A percentile compares a stretch with the other conserved stretches of the same genome.
These are phyloP conservation scores for Cryptococcus amylolentus DNA, from an alignment of 1,284 basidiomycete species.

Conservation along the genomic window DNA sequence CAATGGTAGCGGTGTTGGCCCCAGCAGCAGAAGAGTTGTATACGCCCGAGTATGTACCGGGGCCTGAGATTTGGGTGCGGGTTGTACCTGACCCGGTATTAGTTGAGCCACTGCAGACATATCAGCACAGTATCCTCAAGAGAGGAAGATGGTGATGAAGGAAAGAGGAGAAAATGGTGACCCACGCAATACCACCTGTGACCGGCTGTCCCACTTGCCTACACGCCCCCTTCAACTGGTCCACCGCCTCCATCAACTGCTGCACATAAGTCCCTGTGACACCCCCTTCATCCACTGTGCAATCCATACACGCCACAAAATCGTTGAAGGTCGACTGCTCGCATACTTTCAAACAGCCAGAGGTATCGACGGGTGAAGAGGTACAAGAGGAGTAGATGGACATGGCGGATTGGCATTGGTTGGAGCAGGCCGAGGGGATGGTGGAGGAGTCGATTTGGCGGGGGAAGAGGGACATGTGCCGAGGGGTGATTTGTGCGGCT, in stretches of 20 bases:
- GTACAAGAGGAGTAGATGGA: conserved; percentile 45
- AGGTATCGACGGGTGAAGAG: conserved; percentile 17
- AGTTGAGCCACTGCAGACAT: too few relatives aligned
- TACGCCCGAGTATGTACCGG: too few relatives aligned
- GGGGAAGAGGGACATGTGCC: conserved; percentile 15
- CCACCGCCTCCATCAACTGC: conserved; percentile 20
- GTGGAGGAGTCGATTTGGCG: conserved; percentile 23
- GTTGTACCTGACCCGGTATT: too few relatives aligned
- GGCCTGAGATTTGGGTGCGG: too few relatives aligned
- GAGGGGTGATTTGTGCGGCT: conserved; percentile 14
- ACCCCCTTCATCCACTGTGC: conserved; percentile 20
- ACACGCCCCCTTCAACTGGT: conserved; percentile 23
- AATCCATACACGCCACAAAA: conserved; percentile 24
- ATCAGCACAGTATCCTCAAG: too few relatives aligned
- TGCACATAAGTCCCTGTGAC: conserved; percentile 15
- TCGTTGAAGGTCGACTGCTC: conserved; percentile 21
- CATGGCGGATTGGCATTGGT: conserved; percentile 18
- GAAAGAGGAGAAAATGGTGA: neutral
- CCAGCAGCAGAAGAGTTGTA: too few relatives aligned
- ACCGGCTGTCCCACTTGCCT: conserved; percentile 20
- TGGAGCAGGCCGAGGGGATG: conserved; percentile 25
- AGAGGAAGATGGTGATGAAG: too few relatives aligned
- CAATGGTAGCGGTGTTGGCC: too few relatives aligned
- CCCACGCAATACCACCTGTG: conserved; percentile 16
- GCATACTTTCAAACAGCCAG: conserved; percentile 29